Evolutionary conservation across 108 stramenopile species (phyloP).

Genomic region (Heterococcus sp.): DNA sequence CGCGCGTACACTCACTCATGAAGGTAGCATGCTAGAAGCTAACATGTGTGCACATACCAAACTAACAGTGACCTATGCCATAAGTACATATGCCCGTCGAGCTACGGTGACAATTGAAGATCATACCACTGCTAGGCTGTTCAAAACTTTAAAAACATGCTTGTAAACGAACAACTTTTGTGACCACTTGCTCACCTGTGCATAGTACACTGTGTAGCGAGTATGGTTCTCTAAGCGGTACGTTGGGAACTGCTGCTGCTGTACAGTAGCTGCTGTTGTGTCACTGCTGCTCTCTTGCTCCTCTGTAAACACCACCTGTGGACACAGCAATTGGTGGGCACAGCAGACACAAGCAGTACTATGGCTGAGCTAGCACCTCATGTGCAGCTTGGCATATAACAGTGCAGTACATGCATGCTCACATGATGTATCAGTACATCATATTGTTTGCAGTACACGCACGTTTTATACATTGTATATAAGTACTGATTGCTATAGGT

Average conservation of each 20-base stretch:
- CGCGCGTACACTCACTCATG: no score
- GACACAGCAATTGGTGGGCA: not conserved
- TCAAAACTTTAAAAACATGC: not conserved
- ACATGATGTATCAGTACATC: no score
- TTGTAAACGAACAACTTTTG: not conserved
- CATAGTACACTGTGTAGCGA: slow-evolving; percentile 14
- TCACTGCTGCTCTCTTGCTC: not conserved
- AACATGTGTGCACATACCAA: no score
- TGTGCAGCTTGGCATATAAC: no score
- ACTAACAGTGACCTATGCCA: not conserved
- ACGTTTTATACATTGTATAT: not conserved
- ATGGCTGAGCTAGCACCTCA: no score
- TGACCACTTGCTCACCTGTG: slow-evolving; percentile 14
- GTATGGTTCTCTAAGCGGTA: slow-evolving; percentile 44
- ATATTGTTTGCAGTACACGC: no score
- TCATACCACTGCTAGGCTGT: not conserved
- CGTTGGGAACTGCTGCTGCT: slow-evolving; percentile 23
- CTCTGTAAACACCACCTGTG: slow-evolving; percentile 35
- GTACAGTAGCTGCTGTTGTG: slow-evolving; percentile 15
- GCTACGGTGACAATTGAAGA: no score
- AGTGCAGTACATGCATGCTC: no score
- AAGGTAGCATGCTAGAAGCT: no score
- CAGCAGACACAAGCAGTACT: no score
- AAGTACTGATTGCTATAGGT: no score
- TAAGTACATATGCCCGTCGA: no score